Conservation (phyloP, 352 stramenopile species). For the Hyphochytrium catenoides region DNA sequence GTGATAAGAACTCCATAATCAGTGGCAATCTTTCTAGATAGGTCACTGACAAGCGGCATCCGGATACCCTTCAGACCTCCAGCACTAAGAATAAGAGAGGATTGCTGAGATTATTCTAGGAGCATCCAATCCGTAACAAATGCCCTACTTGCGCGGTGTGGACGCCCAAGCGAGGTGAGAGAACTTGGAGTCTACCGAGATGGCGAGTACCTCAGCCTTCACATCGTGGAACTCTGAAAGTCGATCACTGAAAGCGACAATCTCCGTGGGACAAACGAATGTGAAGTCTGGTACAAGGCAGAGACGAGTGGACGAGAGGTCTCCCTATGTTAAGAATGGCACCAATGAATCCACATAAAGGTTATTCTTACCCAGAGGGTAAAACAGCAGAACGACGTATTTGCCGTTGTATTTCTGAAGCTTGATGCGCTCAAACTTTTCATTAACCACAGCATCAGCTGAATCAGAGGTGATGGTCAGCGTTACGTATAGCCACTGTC, state of each 20-base stretch:
- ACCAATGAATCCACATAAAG: too few relatives aligned
- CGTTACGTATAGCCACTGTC: too few relatives aligned
- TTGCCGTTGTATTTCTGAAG: constrained; percentile 39
- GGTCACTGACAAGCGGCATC: constrained; percentile 45
- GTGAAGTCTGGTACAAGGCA: too few relatives aligned
- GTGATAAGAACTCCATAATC: constrained; percentile 59
- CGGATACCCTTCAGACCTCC: constrained; percentile 54
- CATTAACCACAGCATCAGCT: constrained; percentile 41
- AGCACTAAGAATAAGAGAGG: too few relatives aligned
- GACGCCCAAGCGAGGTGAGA: constrained; percentile 55
- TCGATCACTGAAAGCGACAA: constrained; percentile 47
- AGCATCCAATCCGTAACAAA: too few relatives aligned
- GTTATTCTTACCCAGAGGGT: too few relatives aligned
- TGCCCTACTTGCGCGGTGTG: constrained; percentile 38
- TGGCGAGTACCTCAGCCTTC: constrained; percentile 36
- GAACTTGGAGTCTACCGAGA: constrained; percentile 57
- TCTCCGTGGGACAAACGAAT: constrained; percentile 58
- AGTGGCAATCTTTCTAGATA: constrained; percentile 53
- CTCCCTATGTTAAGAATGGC: too few relatives aligned
- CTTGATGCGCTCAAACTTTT: constrained; percentile 49
- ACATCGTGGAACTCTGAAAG: constrained; percentile 37
- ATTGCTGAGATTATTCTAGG: too few relatives aligned
- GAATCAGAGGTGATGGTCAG: too few relatives aligned
- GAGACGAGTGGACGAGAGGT: too few relatives aligned
- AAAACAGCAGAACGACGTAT: constrained; percentile 64